phyloP scores from a whole-genome alignment of 106 monocot genomes.

The Dendrobium huoshanense region DNA sequence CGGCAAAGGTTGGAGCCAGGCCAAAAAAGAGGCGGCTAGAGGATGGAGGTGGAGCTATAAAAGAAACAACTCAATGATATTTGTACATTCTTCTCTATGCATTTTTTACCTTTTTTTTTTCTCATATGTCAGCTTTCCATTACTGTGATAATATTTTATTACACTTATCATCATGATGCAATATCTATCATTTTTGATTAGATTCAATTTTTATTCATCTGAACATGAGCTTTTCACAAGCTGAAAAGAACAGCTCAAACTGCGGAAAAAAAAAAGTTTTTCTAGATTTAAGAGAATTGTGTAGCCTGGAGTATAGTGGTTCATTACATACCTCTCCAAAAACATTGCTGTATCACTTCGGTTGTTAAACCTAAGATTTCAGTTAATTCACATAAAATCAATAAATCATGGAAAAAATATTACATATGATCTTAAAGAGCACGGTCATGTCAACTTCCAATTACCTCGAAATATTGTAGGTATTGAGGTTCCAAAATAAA shows the following conservation, averaged over 20 bases:
- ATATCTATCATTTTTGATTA: too few species aligned
- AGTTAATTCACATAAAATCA: not conserved
- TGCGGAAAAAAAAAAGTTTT: not conserved
- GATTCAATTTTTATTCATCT: not conserved
- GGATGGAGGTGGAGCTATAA: too few species aligned
- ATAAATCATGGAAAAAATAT: not conserved
- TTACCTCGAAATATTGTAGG: slow-evolving; percentile 22
- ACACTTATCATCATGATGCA: too few species aligned
- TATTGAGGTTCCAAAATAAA: slow-evolving; percentile 22
- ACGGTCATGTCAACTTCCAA: not conserved
- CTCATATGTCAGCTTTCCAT: too few species aligned
- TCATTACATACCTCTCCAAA: slow-evolving; percentile 26
- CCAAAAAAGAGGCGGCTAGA: too few species aligned
- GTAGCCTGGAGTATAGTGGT: not conserved
- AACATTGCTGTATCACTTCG: slow-evolving; percentile 26
- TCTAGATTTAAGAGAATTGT: not conserved
- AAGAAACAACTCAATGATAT: too few species aligned
- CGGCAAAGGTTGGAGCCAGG: too few species aligned
- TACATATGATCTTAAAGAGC: not conserved
- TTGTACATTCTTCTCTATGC: too few species aligned
- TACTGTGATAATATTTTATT: too few species aligned
- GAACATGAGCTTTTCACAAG: not conserved
- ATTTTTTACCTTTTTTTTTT: too few species aligned
- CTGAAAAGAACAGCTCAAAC: not conserved
- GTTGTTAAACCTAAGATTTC: slow-evolving; percentile 21